Base-by-base conservation (phyloP, 495 filamentous ascomycete species). In the Annulohypoxylon stygium region DNA sequence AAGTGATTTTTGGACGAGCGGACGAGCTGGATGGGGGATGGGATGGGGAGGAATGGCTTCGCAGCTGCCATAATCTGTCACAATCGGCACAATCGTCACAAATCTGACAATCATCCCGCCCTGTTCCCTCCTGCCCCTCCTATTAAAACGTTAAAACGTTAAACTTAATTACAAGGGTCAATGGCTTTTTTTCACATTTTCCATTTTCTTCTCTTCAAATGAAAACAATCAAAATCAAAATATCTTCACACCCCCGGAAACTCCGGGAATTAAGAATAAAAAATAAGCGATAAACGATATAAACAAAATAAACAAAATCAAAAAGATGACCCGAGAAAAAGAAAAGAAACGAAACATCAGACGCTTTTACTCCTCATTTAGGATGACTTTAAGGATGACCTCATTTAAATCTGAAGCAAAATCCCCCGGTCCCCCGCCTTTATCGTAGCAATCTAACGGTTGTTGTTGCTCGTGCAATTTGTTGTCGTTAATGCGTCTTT, bases 361-460 rank as follows among this genome's bases (percentile, higher is more conserved):
- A 57, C 23, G 37, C 10, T 16, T 8, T 30, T 30, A 59, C 64
- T 61, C 9, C 30, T 59, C 25, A 51, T 67, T 64, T 20, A 59
- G 55, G 26, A 57, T 59, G 16, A 25, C 39, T 23, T 33, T 23
- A 51, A 51, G 61, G 66, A 74, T 58, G 12, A 54, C 34, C 39
- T 68, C 72, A 70, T 70, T 68, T 75, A 66, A 70, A 67, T 45
- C 30, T 70, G 58, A 75, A 67, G 63, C 72, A 61, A 1, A 25
- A 26, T 12, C 1, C 11, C 48, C 59, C 63, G 39, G 14, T 20
- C 43, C n/a, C 43, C 55, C 25, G 50, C 25, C n/a, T 37, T 48
- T 26, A 37, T 59, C 61, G 53, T 64, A 58, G 34, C 54, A 61
- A 47, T 62, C 45, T 61, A 57, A 33, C 55, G 48, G 20, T 39